Evolutionary conservation across 495 filamentous ascomycete genomes (phyloP).

Genomic region (Daldinia childiae): DNA sequence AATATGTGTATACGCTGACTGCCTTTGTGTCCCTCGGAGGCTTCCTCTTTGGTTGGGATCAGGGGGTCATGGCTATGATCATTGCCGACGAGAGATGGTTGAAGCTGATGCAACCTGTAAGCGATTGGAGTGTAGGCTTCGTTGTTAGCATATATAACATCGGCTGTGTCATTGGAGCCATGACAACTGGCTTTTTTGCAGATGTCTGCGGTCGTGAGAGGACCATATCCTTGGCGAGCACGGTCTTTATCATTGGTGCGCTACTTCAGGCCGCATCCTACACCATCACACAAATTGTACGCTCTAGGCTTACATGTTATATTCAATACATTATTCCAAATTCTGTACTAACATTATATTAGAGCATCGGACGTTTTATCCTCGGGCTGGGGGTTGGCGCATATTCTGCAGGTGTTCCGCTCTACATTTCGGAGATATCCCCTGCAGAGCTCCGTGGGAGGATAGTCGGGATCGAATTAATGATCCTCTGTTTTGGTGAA

Average conservation of each 20-base stretch:
- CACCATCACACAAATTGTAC: conserved; percentile 42
- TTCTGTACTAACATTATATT: conserved; percentile 2
- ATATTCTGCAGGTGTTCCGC: conserved; percentile 59
- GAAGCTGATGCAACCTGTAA: conserved; percentile 39
- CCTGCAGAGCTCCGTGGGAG: conserved; percentile 59
- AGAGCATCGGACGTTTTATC: conserved; percentile 39
- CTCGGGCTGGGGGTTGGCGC: conserved; percentile 59
- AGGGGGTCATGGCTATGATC: conserved; percentile 66
- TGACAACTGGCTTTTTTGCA: conserved; percentile 51
- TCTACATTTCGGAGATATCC: conserved; percentile 64
- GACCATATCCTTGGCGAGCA: conserved; percentile 49
- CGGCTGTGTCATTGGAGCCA: conserved; percentile 52
- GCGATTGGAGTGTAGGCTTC: conserved; percentile 43
- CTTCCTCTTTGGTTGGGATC: conserved; percentile 66
- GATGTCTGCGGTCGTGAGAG: conserved; percentile 54
- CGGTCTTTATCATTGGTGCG: conserved; percentile 50
- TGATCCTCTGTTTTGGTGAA: conserved; percentile 58
- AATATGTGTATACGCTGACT: conserved; percentile 42
- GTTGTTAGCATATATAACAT: conserved; percentile 48
- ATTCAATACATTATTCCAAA: not conserved
- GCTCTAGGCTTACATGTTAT: not conserved
- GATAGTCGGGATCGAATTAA: conserved; percentile 54
- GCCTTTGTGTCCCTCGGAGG: conserved; percentile 43
- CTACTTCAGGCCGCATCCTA: conserved; percentile 39
- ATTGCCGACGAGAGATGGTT: conserved; percentile 61